phyloP scores from a whole-genome alignment of 805 yeast species.

The Saturnispora zaruensis region DNA sequence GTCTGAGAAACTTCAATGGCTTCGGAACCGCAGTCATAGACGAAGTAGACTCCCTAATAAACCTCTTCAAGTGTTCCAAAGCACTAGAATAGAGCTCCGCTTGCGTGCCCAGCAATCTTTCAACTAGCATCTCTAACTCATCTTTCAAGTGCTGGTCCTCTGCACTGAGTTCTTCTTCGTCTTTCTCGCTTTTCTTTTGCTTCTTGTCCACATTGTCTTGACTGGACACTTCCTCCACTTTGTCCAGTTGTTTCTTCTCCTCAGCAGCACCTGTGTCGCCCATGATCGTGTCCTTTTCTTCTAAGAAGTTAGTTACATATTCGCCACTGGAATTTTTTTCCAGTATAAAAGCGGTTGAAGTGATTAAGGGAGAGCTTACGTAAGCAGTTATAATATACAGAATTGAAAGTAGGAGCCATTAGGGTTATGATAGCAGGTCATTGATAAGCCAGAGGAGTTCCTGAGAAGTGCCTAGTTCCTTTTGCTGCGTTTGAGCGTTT shows the following conservation, averaged over 20 bases:
- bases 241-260: background rate
- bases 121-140: slow-evolving; percentile 81
- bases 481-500: slow-evolving; percentile 13
- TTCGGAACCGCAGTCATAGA: slow-evolving; percentile 99
- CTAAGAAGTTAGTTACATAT: slow-evolving; percentile 16
- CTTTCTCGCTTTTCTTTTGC: slow-evolving; percentile 14
- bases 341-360: background rate
- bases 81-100: slow-evolving; percentile 46
- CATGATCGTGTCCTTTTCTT: slow-evolving; percentile 4
- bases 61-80: slow-evolving; percentile 62
- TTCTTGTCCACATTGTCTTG: slow-evolving; percentile 6
- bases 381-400: background rate
- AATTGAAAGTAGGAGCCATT: background rate
- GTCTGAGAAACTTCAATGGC: slow-evolving; percentile 91
- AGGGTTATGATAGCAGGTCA: slow-evolving; percentile 39
- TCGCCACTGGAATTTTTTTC: slow-evolving; percentile 5
- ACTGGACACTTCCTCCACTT: slow-evolving; percentile 5
- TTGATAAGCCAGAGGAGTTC: slow-evolving; percentile 66
- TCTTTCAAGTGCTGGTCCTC: slow-evolving; percentile 84
- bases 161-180: slow-evolving; percentile 82
- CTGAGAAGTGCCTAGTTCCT: slow-evolving; percentile 38
- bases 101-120: slow-evolving; percentile 54
- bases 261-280: background rate
- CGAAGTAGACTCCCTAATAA: slow-evolving; percentile 86
- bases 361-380: background rate